Evolutionary conservation across 805 yeast species (phyloP), one percentile per base, ranked within the genome.

Genomic region (Ogataea ramenticola): DNA sequence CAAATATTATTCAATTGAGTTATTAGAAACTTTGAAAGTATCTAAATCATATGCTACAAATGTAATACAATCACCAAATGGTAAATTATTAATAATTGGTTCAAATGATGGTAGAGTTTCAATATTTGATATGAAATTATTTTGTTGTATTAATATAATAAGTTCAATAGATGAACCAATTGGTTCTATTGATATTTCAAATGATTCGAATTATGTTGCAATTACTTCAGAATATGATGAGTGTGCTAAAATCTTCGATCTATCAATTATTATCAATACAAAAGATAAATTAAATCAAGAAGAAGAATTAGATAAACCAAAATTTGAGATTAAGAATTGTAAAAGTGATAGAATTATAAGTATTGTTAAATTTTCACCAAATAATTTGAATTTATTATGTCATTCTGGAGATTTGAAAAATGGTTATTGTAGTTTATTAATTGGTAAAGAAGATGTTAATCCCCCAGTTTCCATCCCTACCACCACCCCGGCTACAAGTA

Each of bases 51-150:
- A 69, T 21, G 63, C 68, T 20, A 68, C 75, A 14, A 55, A 67
- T 39, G 47, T 71, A 27, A 48, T 56, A 11, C 55, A 66, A 22
- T 67, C 70, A 40, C 68, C 73, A 2, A 43, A 67, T 36, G 76
- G 74, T 2, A 48, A 54, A 19, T 66, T 54, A 46, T 46, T 74
- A 31, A 65, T 65, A 15, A 64, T 65, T 8, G 79, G 77, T 4
- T 56, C 72, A 16, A 66, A 64, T 42, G 79, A 74, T 48, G 77
- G 80, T 31, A 66, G 68, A 24, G 65, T 74, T 4, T 66, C 71
- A 16, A 39, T 70, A 10, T 66, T 75, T 64, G 62, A 62, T 46
- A 59, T 70, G 2, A 24, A 44, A 3, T 52, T 60, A 19, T 56
- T 75, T 55, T 51, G 66, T 16, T 61, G 65, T 44, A 37, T 49